Percentiles rank a stretch among this genome's conserved stretches.
These are phyloP conservation scores for Penicillium arizonense DNA, from an alignment of 495 filamentous ascomycete species.

Conservation along the genomic window DNA sequence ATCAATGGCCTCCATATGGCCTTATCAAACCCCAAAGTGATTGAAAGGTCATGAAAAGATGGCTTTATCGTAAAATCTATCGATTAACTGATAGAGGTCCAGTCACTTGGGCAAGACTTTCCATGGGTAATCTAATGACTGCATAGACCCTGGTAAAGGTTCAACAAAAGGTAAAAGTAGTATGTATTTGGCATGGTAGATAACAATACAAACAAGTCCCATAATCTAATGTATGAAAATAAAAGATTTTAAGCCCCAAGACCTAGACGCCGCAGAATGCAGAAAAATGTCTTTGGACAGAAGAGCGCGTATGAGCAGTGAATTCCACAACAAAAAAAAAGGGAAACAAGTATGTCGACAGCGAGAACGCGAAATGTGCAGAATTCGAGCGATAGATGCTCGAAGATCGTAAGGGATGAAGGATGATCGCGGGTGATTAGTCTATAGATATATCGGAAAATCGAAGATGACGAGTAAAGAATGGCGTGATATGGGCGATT, in stretches of 20 bases:
- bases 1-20: too few species aligned
- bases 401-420: not conserved
- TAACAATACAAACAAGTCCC: not conserved
- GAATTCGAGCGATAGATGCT: not conserved
- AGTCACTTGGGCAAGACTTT: too few species aligned
- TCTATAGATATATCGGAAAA: not conserved
- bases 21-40: too few species aligned
- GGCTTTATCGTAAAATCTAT: too few species aligned
- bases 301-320: not conserved
- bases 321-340: not conserved
- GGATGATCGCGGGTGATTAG: not conserved
- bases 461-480: not conserved
- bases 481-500: slow-evolving; percentile 4
- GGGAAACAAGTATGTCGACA: not conserved
- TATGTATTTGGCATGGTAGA: not conserved
- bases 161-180: not conserved
- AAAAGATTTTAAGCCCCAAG: not conserved
- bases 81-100: too few species aligned
- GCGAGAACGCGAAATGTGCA: not conserved
- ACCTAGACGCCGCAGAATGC: slow-evolving; percentile 3
- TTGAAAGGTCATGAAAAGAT: too few species aligned
- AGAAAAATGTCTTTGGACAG: not conserved
- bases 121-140: too few species aligned
- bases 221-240: not conserved
- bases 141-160: too few species aligned